Conservation (phyloP, 2,329 filamentous ascomycete species). For the Fusarium azukiicola region DNA sequence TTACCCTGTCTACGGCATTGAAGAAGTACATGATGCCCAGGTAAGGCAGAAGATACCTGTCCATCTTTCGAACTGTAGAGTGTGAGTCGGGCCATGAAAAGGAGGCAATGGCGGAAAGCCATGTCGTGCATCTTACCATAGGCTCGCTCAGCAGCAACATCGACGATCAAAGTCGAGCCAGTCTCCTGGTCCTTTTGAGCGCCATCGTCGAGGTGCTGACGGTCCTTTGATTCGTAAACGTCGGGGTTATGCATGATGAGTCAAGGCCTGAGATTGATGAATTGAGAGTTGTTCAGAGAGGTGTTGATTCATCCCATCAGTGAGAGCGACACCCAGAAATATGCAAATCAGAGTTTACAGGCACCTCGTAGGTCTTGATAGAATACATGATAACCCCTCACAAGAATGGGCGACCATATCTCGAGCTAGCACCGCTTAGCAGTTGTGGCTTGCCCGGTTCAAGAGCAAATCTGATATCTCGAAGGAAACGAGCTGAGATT, state of each 20-base stretch:
- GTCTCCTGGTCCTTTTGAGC: constrained; percentile 6
- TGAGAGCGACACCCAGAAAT: neutral
- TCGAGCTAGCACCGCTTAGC: neutral
- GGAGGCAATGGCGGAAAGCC: too few species aligned
- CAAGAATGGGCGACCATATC: constrained; percentile 12
- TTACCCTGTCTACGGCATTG: constrained; percentile 46
- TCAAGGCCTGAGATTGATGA: neutral
- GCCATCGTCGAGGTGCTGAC: neutral
- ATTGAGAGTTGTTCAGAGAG: neutral
- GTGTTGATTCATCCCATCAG: neutral
- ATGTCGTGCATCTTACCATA: neutral
- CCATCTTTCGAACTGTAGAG: constrained; percentile 61
- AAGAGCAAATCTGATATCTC: neutral
- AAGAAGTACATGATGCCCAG: constrained; percentile 62
- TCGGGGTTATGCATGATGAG: constrained; percentile 10
- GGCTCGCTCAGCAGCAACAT: constrained; percentile 13
- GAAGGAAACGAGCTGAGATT: neutral
- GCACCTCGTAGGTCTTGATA: neutral
- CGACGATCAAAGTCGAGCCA: constrained; percentile 5
- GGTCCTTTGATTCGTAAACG: neutral
- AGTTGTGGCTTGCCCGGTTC: constrained; percentile 15
- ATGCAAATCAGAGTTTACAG: neutral
- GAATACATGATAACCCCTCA: constrained; percentile 8
- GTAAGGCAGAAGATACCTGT: constrained; percentile 66
- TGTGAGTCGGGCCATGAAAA: neutral